Base-by-base conservation (phyloP, 2,329 filamentous ascomycete genomes). In the Kalmusia sp. region DNA sequence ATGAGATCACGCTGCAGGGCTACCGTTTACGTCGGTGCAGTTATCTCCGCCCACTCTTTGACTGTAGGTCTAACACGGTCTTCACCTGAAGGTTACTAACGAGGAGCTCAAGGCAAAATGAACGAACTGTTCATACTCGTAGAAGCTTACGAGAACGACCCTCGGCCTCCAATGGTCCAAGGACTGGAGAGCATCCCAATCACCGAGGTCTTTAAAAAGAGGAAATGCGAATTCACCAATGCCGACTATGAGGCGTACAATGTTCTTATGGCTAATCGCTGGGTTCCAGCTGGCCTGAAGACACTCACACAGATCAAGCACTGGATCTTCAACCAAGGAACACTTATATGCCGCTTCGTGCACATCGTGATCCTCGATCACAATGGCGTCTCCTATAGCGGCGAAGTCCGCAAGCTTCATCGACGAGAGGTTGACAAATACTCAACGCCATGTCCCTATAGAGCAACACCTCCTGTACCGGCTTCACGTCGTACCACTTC, bases 41-140 rank as follows among this genome's bases (percentile, higher is more conserved):
- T 8, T 67, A 68, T 30, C 35, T 64, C 1, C 44, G 48, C 0
- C 64, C 52, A 1, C 4, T 64, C 0, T 68, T 68, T 14, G 56
- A 67, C 1, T 47, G 67, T 64, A 52, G 45, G 60, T 28, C n/a
- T 28, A 37, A n/a, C n/a, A n/a, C 15, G 33, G n/a, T n/a, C n/a
- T n/a, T n/a, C n/a, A n/a, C n/a, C n/a, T 37, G 15, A 11, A 30
- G 15, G 38, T 11, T 30, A 46, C 54, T 55, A 22, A 59, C 46
- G 15, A n/a, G 4, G 1, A 17, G 12, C 24, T 11, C 3, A 25
- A 68, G 65, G 52, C 33, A 67, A 64, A n/a, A 28, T 65, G 2
- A 68, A 68, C 31, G 63, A 68, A 17, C 12, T 68, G 1, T 56
- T 61, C 24, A 54, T 68, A 48, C 19, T 62, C 1, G n/a, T 63